Percentiles rank a stretch among this genome's conserved stretches.
Conservation (phyloP, 2,329 filamentous ascomycete genomes). For the Aciculosporium take region DNA sequence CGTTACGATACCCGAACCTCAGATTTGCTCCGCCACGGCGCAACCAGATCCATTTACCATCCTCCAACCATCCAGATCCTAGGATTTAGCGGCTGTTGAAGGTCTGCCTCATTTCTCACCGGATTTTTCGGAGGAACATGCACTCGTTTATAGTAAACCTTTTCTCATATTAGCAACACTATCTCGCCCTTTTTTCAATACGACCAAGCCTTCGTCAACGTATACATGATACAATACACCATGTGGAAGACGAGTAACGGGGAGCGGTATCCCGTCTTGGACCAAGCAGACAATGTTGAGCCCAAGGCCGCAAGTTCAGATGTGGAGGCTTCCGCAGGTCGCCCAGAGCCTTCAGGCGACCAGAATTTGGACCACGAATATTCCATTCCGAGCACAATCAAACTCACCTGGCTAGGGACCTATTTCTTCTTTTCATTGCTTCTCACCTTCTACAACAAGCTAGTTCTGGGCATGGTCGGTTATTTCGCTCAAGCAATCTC, state of each 20-base stretch:
- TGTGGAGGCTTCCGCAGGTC: slow-evolving; percentile 18
- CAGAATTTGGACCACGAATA: slow-evolving; percentile 30
- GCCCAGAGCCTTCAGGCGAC: slow-evolving; percentile 14
- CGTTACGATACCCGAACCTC: neutral
- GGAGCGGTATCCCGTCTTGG: slow-evolving; percentile 18
- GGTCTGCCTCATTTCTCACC: neutral
- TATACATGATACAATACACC: neutral
- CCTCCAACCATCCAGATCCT: neutral
- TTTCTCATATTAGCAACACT: neutral
- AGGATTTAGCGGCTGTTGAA: neutral
- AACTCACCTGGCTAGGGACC: slow-evolving; percentile 34
- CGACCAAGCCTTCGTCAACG: neutral
- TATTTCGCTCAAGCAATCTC: neutral
- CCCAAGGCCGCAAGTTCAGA: slow-evolving; percentile 17
- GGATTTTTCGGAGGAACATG: slow-evolving; percentile 3
- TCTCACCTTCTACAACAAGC: slow-evolving; percentile 45
- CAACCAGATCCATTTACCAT: neutral
- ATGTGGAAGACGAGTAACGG: slow-evolving; percentile 21
- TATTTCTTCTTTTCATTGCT: slow-evolving; percentile 36
- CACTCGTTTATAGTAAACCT: slow-evolving; percentile 1
- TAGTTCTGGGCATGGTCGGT: slow-evolving; percentile 36
- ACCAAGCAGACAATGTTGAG: slow-evolving; percentile 18
- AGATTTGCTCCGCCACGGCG: slow-evolving; percentile 2
- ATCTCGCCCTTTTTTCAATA: neutral
- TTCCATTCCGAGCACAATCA: slow-evolving; percentile 28